A percentile compares a stretch with the other conserved stretches of the same genome.
phyloP scores from a whole-genome alignment of 2,329 filamentous ascomycete species.

The Beauveria australis region DNA sequence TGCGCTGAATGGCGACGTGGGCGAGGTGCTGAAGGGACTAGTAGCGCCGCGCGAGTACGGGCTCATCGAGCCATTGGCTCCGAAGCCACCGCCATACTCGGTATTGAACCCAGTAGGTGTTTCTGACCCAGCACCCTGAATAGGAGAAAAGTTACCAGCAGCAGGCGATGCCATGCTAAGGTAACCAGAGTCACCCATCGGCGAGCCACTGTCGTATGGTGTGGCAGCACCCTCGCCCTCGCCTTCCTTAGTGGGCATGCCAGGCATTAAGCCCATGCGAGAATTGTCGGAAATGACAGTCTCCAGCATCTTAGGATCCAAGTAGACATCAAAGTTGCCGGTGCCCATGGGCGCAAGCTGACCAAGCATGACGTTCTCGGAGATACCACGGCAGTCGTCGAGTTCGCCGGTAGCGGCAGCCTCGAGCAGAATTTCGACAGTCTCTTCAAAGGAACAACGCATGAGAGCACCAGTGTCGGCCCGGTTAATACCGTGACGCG shows the following conservation, averaged over 20 bases:
- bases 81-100: slow-evolving; percentile 47
- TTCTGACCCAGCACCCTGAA: slow-evolving; percentile 67
- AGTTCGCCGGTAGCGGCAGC: slow-evolving; percentile 91
- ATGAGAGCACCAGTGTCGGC: slow-evolving; percentile 96
- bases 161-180: slow-evolving; percentile 55
- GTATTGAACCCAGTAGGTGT: slow-evolving; percentile 57
- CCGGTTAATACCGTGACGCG: slow-evolving; percentile 96
- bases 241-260: slow-evolving; percentile 66
- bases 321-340: slow-evolving; percentile 85
- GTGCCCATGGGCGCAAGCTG: slow-evolving; percentile 97
- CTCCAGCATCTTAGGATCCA: slow-evolving; percentile 93
- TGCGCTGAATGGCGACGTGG: slow-evolving; percentile 54
- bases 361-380: slow-evolving; percentile 96
- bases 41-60: slow-evolving; percentile 57
- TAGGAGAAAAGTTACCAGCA: slow-evolving; percentile 65
- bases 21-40: slow-evolving; percentile 68
- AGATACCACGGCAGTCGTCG: slow-evolving; percentile 95
- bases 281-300: slow-evolving; percentile 91
- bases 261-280: slow-evolving; percentile 72
- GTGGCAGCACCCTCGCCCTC: slow-evolving; percentile 79
- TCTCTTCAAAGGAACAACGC: slow-evolving; percentile 99
- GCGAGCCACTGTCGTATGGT: slow-evolving; percentile 84
- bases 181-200: slow-evolving; percentile 64
- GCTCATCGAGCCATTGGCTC: slow-evolving; percentile 45
- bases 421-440: slow-evolving; percentile 94